Conservation (phyloP, 306 rosid species). For the Heteromeles arbutifolia region DNA sequence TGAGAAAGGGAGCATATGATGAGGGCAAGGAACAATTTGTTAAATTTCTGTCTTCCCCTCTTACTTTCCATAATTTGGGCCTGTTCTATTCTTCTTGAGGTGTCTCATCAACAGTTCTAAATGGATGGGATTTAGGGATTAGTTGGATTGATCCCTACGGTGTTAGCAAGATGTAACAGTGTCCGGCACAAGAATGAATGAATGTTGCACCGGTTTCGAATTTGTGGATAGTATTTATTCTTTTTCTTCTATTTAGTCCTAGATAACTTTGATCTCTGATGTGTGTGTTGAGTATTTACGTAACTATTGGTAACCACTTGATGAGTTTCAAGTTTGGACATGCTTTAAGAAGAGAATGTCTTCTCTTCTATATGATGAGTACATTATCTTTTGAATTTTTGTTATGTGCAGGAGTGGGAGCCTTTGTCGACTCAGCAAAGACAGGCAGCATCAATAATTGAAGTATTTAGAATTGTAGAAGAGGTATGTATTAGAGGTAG, state of each 20-base stretch:
- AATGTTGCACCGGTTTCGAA: background rate
- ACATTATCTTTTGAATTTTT: background rate
- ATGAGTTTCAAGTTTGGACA: background rate
- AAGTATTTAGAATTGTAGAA: constrained; percentile 50
- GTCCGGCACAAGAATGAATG: background rate
- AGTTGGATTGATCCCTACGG: background rate
- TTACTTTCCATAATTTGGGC: background rate
- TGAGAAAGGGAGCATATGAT: background rate
- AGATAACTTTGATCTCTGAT: background rate
- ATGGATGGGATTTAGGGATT: background rate
- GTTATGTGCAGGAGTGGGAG: constrained; percentile 42
- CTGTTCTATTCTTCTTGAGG: background rate
- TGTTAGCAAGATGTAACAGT: background rate
- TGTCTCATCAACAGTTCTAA: background rate
- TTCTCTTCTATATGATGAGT: background rate
- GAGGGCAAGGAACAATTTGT: background rate
- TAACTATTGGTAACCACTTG: background rate
- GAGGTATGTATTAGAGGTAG: constrained; percentile 33
- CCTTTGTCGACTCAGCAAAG: constrained; percentile 51
- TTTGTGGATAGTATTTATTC: background rate
- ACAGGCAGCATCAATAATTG: constrained; percentile 45
- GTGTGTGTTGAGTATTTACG: background rate
- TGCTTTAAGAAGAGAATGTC: background rate
- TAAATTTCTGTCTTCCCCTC: background rate
- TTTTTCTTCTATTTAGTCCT: background rate